A percentile compares a stretch with the other conserved stretches of the same genome.
phyloP scores from a whole-genome alignment of 1,284 basidiomycete genomes.

The Heterobasidion annosum region DNA sequence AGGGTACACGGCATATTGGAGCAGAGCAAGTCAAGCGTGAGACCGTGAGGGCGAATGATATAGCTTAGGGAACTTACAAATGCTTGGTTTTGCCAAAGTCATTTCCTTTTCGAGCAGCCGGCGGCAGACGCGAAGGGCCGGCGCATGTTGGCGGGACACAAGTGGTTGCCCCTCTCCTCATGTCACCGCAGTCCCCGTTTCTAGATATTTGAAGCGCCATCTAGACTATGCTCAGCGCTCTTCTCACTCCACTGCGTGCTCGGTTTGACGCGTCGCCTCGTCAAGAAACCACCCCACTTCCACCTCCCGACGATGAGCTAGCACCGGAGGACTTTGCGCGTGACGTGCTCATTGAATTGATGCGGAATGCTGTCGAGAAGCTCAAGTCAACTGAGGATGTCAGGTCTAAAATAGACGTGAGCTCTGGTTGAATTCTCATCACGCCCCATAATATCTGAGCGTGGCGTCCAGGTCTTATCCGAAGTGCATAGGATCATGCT shows the following conservation, averaged over 20 bases:
- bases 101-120: no score
- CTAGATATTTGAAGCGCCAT: no score
- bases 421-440: constrained; percentile 9
- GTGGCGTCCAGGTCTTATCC: constrained; percentile 37
- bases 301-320: constrained; percentile 27
- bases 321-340: constrained; percentile 63
- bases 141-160: no score
- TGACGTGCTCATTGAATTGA: constrained; percentile 61
- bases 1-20: not conserved
- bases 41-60: no score
- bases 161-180: no score
- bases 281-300: constrained; percentile 12
- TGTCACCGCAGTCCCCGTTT: no score
- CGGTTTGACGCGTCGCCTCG: constrained; percentile 17
- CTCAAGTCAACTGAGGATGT: constrained; percentile 46
- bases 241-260: constrained; percentile 26
- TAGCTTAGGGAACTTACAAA: no score
- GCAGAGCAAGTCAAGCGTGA: no score
- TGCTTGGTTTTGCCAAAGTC: no score
- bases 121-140: no score
- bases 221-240: constrained; percentile 21
- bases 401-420: constrained; percentile 41
- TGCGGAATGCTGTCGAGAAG: constrained; percentile 59
- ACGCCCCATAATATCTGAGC: not conserved
- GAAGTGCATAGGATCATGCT: constrained; percentile 55